Conservation (phyloP, 352 stramenopile species). For the Phytophthora europaea region DNA sequence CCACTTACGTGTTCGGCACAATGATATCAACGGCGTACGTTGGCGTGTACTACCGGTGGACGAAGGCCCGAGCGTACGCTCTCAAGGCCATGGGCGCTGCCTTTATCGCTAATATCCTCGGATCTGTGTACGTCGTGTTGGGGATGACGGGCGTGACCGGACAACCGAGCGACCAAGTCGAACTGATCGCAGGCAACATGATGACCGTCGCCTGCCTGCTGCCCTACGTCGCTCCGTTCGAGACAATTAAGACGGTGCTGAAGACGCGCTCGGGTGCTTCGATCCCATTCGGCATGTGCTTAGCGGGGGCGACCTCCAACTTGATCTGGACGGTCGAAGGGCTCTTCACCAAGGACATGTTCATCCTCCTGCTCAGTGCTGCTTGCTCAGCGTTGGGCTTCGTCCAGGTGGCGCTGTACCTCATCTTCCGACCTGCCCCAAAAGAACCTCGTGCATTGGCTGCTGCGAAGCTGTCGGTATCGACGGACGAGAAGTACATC, state of each 20-base stretch:
- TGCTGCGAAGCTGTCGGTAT: neutral
- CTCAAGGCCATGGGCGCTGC: slow-evolving; percentile 18
- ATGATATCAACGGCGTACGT: slow-evolving; percentile 37
- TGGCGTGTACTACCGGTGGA: slow-evolving; percentile 31
- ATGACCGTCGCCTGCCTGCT: slow-evolving; percentile 38
- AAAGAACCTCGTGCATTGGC: neutral
- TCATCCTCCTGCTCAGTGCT: slow-evolving; percentile 32
- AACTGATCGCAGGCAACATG: slow-evolving; percentile 42
- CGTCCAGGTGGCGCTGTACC: slow-evolving; percentile 38
- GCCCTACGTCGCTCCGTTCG: slow-evolving; percentile 49
- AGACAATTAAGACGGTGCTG: slow-evolving; percentile 50
- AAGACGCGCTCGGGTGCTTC: slow-evolving; percentile 32
- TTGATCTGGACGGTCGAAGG: slow-evolving; percentile 45
- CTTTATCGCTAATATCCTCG: slow-evolving; percentile 23
- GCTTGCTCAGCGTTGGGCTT: slow-evolving; percentile 27
- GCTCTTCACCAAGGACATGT: slow-evolving; percentile 30
- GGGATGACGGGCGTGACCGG: slow-evolving; percentile 29
- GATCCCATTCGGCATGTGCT: slow-evolving; percentile 47
- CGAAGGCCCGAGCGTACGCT: slow-evolving; percentile 21
- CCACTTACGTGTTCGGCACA: slow-evolving; percentile 39
- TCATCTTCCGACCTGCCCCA: slow-evolving; percentile 29
- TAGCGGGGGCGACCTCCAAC: slow-evolving; percentile 37
- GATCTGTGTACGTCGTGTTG: slow-evolving; percentile 29
- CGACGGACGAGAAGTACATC: slow-evolving; percentile 9
- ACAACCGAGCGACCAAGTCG: slow-evolving; percentile 22